These are phyloP conservation scores for Lophiotrema nucula DNA, from an alignment of 495 filamentous ascomycete species.

Conservation along the genomic window DNA sequence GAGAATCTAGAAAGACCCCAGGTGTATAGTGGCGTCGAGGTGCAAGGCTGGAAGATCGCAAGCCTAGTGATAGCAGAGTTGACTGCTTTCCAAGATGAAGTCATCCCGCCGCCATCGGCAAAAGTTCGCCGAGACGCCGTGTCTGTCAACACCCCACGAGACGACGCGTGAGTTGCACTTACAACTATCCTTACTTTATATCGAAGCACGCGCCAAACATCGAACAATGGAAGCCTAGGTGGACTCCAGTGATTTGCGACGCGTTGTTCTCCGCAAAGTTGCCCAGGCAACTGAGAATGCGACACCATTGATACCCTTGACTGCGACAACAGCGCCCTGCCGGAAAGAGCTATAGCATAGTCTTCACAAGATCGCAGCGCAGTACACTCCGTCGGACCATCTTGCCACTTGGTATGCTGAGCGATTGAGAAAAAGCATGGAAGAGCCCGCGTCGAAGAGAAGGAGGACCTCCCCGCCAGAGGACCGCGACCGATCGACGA, in stretches of 20 bases:
- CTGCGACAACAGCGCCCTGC: background rate
- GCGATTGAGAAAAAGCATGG: constrained; percentile 22
- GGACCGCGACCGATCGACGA: constrained; percentile 1
- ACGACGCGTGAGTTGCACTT: constrained; percentile 13
- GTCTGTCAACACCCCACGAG: background rate
- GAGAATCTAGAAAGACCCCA: background rate
- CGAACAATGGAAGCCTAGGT: too few species aligned
- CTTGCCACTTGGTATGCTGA: background rate
- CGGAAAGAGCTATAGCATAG: too few species aligned
- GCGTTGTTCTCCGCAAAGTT: too few species aligned
- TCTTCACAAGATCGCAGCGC: background rate
- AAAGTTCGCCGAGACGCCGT: background rate
- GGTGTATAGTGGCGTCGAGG: background rate
- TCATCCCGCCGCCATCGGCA: constrained; percentile 24
- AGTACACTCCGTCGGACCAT: background rate
- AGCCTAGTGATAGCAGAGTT: background rate
- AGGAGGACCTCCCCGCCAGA: constrained; percentile 24
- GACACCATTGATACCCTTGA: background rate
- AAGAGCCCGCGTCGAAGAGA: constrained; percentile 22
- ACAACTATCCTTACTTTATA: background rate
- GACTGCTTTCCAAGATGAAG: constrained; percentile 22
- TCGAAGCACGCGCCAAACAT: too few species aligned
- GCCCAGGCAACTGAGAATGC: too few species aligned
- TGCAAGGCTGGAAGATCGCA: background rate
- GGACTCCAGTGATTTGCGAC: too few species aligned